These are phyloP conservation scores for Rhizopus sp. DNA, from an alignment of 371 early-diverging fungal genomes.

Conservation along the genomic window DNA sequence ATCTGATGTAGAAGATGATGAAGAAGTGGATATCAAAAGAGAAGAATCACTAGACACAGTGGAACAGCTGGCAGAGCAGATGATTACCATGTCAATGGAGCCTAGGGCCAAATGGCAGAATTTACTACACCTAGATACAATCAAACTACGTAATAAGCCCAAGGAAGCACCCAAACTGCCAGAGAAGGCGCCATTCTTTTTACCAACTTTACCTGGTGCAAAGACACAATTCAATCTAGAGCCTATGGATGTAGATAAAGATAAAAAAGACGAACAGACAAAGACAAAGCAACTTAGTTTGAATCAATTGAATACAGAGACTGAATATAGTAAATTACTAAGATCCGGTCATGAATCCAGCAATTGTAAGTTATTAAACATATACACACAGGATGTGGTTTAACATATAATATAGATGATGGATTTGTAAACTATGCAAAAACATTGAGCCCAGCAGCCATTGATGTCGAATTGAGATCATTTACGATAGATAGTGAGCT, in stretches of 20 bases:
- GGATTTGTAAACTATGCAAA: slow-evolving; percentile 67
- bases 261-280: slow-evolving; percentile 27
- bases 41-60: slow-evolving; percentile 38
- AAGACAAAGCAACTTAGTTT: slow-evolving; percentile 45
- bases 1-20: slow-evolving; percentile 29
- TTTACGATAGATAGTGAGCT: slow-evolving; percentile 66
- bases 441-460: slow-evolving; percentile 75
- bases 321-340: slow-evolving; percentile 61
- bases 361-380: slow-evolving; percentile 18
- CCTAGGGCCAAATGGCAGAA: slow-evolving; percentile 91
- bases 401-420: slow-evolving; percentile 6
- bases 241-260: slow-evolving; percentile 36
- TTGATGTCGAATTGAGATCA: slow-evolving; percentile 86
- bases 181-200: slow-evolving; percentile 92
- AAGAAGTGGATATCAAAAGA: slow-evolving; percentile 33
- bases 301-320: slow-evolving; percentile 52
- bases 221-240: slow-evolving; percentile 62
- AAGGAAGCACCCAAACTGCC: slow-evolving; percentile 87
- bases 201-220: slow-evolving; percentile 77
- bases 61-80: slow-evolving; percentile 73
- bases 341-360: slow-evolving; percentile 50
- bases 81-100: slow-evolving; percentile 83
- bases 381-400: slow-evolving; percentile 47
- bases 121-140: slow-evolving; percentile 84
- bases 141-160: slow-evolving; percentile 94